These are phyloP conservation scores for Fusarium nisikadoi DNA, from an alignment of 2,329 filamentous ascomycete genomes.

Conservation along the genomic window DNA sequence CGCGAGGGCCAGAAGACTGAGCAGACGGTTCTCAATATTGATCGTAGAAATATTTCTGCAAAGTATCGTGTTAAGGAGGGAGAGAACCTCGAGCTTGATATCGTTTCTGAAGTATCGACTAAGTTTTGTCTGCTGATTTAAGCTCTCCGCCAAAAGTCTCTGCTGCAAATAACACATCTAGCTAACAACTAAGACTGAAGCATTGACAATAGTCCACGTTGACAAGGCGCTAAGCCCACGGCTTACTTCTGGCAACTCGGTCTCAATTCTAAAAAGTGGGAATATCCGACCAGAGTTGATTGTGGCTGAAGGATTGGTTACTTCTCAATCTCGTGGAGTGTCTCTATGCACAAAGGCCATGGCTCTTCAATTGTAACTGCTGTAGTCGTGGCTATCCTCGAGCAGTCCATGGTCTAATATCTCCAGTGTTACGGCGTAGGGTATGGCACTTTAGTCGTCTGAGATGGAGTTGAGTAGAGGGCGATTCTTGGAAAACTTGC, in stretches of 20 bases:
- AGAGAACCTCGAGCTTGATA: constrained; percentile 35
- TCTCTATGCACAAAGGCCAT: not conserved
- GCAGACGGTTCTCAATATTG: constrained; percentile 33
- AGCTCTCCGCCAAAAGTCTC: too few species aligned
- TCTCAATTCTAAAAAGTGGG: too few species aligned
- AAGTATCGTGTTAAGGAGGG: constrained; percentile 28
- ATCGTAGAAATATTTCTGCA: constrained; percentile 21
- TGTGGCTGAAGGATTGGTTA: not conserved
- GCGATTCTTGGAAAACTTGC: not conserved
- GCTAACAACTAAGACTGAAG: too few species aligned
- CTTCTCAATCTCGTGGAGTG: not conserved
- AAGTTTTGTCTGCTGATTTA: too few species aligned
- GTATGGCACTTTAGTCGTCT: accelerated
- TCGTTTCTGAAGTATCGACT: constrained; percentile 26
- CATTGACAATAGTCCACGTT: too few species aligned
- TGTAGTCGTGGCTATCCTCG: not conserved
- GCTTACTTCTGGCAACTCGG: too few species aligned
- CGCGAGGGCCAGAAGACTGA: constrained; percentile 27
- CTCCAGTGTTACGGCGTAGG: accelerated
- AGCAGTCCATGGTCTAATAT: not conserved
- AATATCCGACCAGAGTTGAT: too few species aligned
- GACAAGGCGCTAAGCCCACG: too few species aligned
- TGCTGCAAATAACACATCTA: too few species aligned
- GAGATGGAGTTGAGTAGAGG: not conserved
- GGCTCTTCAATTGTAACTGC: not conserved